Percentiles rank a stretch among this genome's conserved stretches.
Evolutionary conservation across 2,329 filamentous ascomycete genomes (phyloP).

Genomic region (Alternaria viburni): DNA sequence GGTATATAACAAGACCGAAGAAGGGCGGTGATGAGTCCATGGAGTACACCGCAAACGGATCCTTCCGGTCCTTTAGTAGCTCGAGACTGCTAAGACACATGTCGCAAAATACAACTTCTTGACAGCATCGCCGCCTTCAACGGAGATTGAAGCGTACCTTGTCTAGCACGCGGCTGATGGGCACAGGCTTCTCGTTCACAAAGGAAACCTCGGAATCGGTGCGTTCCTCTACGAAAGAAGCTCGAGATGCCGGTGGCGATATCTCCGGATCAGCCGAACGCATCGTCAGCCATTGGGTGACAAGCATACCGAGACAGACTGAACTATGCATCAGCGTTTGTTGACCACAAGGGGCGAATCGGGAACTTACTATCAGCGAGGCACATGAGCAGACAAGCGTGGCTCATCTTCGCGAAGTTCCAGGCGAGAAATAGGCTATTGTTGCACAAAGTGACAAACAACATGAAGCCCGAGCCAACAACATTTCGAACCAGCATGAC

Average conservation of each 20-base stretch:
- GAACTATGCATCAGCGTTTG: background rate
- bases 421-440: constrained; percentile 38
- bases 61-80: background rate
- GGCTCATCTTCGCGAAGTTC: constrained; percentile 37
- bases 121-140: background rate
- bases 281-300: constrained; percentile 28
- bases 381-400: constrained; percentile 48
- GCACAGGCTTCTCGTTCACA: background rate
- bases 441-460: constrained; percentile 45
- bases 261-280: constrained; percentile 9
- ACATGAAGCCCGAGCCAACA: constrained; percentile 37
- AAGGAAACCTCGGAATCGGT: background rate
- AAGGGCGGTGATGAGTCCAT: background rate
- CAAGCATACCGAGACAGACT: constrained; percentile 27
- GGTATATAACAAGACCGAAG: background rate
- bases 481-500: constrained; percentile 32
- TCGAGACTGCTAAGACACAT: background rate
- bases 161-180: background rate
- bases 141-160: background rate
- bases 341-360: too few species aligned
- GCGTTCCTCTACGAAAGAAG: background rate
- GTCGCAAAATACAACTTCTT: background rate
- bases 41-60: background rate
- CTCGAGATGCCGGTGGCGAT: background rate
- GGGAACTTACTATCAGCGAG: constrained; percentile 45